Conservation (phyloP, 1,139 yeast species). For the Yamadazyma sp. region DNA sequence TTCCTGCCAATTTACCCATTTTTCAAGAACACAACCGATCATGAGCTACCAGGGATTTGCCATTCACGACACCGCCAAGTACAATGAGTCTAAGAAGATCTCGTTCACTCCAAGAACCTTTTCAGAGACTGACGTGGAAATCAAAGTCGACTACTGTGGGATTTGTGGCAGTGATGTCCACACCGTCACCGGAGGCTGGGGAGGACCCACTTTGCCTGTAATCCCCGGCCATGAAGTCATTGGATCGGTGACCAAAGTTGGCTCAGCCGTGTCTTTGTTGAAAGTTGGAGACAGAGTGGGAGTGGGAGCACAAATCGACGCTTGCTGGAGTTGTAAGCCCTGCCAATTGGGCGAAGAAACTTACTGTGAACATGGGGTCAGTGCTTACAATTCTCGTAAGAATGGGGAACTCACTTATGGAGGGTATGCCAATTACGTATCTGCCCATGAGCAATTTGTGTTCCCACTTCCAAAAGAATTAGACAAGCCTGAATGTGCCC, state of each 20-base stretch:
- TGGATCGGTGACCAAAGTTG: slow-evolving; percentile 51
- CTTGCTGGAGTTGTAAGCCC: slow-evolving; percentile 47
- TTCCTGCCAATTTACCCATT: no score
- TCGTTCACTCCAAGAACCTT: slow-evolving; percentile 42
- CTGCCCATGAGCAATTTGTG: slow-evolving; percentile 51
- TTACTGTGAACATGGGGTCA: slow-evolving; percentile 42
- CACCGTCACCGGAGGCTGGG: slow-evolving; percentile 46
- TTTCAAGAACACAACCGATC: no score
- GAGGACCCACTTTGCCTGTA: slow-evolving; percentile 20
- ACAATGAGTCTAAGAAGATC: slow-evolving; percentile 45
- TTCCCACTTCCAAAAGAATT: slow-evolving; percentile 55
- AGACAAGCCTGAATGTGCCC: slow-evolving; percentile 52
- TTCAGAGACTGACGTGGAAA: slow-evolving; percentile 42
- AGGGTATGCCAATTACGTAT: slow-evolving; percentile 55
- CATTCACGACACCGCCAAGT: slow-evolving; percentile 24
- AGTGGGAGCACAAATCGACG: slow-evolving; percentile 52
- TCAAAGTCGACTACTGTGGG: slow-evolving; percentile 53
- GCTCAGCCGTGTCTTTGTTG: slow-evolving; percentile 41
- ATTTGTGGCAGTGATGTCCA: slow-evolving; percentile 62
- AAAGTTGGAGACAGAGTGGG: slow-evolving; percentile 61
- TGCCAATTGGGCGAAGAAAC: slow-evolving; percentile 48
- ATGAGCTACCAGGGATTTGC: slow-evolving; percentile 16
- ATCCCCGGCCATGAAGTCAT: slow-evolving; percentile 50
- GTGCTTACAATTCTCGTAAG: slow-evolving; percentile 43
- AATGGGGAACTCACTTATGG: slow-evolving; percentile 46